Base-by-base conservation (phyloP, 768 basidiomycete species). In the Coprinopsis cinerea region DNA sequence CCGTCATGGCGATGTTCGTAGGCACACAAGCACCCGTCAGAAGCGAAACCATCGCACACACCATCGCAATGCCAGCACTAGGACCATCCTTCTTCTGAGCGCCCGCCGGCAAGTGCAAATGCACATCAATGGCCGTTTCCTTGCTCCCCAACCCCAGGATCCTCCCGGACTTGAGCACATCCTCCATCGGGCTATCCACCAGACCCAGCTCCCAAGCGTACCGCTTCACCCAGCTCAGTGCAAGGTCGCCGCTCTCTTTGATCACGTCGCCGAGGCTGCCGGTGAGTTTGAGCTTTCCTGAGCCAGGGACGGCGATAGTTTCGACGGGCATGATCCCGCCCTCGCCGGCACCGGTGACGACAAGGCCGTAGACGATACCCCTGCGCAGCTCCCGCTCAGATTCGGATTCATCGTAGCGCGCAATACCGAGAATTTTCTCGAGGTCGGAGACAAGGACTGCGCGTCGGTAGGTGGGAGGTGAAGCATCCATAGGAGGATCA, bases 71-170 rank as follows among this genome's bases (percentile, higher is more conserved):
- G 1, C 92, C 92, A 0, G 92, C 92, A 59, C 87, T 90, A 0
- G 92, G 92, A 0, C 93, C 92, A 59, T 95, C 92, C 69, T 95
- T 96, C 76, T 84, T 91, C 65, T 92, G 87, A 1, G 91, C 88
- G 0, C 93, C 94, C 1, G 88, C 78, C 0, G 93, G 94, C 7
- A 95, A 71, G 61, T 96, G 93, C 14, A 93, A 68, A 58, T 97
- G 93, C 9, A 97, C 69, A 60, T 97, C 92, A 40, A 92, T 78
- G 18, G 73, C 66, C 45, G 27, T 36, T 1, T 41, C 52, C 34
- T 40, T 47, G 13, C 34, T 37, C 23, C 47, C 36, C 35, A 32
- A 6, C 22, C 53, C 36, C 14, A 40, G 10, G 3, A 36, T 32
- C 34, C 51, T 46, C 86, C 77, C 0, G 82, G 83, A 6, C 59